These are phyloP conservation scores for Cyclotella atomus DNA, from an alignment of 108 stramenopile species.

Conservation along the genomic window DNA sequence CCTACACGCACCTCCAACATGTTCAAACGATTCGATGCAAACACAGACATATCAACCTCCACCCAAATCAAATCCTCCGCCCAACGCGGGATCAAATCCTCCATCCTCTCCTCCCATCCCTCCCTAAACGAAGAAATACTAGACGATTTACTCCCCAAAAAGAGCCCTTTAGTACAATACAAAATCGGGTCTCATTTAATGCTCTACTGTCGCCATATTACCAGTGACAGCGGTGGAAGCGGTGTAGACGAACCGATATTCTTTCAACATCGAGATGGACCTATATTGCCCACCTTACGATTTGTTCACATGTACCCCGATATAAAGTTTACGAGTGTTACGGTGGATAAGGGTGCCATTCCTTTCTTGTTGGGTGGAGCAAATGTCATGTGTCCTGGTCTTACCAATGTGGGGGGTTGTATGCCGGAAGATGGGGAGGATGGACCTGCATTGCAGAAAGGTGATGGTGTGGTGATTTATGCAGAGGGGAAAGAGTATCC, in stretches of 20 bases:
- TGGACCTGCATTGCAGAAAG: conserved; percentile 71
- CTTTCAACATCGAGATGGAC: conserved; percentile 94
- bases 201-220: conserved; percentile 71
- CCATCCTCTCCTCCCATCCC: conserved; percentile 72
- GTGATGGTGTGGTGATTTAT: conserved; percentile 85
- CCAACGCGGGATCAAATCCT: conserved; percentile 79
- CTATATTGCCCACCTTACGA: conserved; percentile 90
- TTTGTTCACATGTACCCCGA: conserved; percentile 86
- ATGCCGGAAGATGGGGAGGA: conserved; percentile 80
- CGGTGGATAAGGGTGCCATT: conserved; percentile 94
- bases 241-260: conserved; percentile 81
- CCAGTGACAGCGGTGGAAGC: too few species aligned
- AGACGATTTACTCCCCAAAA: conserved; percentile 92
- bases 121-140: conserved; percentile 79
- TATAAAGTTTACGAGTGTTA: conserved; percentile 67
- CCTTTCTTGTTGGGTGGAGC: conserved; percentile 96
- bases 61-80: conserved; percentile 89
- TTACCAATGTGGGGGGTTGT: conserved; percentile 86
- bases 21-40: conserved; percentile 85
- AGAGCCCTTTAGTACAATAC: conserved; percentile 82
- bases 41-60: conserved; percentile 79
- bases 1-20: too few species aligned
- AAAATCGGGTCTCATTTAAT: conserved; percentile 85
- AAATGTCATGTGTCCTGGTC: conserved; percentile 97
- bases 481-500: conserved; percentile 96